Conservation (phyloP, 164 flowering plant species). For the Pachysandra terminalis region DNA sequence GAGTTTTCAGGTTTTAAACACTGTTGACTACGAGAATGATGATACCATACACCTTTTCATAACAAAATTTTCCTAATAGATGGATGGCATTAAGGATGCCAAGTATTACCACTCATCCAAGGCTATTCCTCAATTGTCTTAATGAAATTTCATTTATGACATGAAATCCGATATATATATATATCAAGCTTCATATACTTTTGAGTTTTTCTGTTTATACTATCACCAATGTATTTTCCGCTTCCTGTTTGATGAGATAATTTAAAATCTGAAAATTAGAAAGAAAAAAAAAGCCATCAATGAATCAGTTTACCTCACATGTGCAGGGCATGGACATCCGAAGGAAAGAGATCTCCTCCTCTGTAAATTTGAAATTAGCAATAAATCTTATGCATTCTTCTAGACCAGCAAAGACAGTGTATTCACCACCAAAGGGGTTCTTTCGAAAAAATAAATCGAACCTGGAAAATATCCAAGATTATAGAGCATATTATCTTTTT, state of each 20-base stretch:
- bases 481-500: background rate
- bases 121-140: too few relatives aligned
- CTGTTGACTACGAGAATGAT: too few relatives aligned
- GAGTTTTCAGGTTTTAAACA: too few relatives aligned
- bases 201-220: slow-evolving; percentile 1
- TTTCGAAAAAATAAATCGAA: slow-evolving; percentile 93
- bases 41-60: too few relatives aligned
- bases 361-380: slow-evolving; percentile 77
- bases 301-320: slow-evolving; percentile 80
- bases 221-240: background rate
- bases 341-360: slow-evolving; percentile 75
- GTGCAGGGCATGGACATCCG: slow-evolving; percentile 53
- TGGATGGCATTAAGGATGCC: too few relatives aligned
- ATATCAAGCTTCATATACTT: background rate
- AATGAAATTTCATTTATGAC: too few relatives aligned
- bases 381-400: slow-evolving; percentile 89
- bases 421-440: slow-evolving; percentile 99
- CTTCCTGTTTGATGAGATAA: background rate
- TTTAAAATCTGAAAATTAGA: too few relatives aligned
- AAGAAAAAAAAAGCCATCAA: too few relatives aligned
- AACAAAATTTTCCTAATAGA: too few relatives aligned
- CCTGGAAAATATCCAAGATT: slow-evolving; percentile 41
- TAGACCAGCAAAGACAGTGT: slow-evolving; percentile 88
- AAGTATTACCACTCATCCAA: too few relatives aligned
- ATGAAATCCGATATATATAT: too few relatives aligned